Conservation (phyloP, 148 eudicot species). For the Cornus suecica region DNA sequence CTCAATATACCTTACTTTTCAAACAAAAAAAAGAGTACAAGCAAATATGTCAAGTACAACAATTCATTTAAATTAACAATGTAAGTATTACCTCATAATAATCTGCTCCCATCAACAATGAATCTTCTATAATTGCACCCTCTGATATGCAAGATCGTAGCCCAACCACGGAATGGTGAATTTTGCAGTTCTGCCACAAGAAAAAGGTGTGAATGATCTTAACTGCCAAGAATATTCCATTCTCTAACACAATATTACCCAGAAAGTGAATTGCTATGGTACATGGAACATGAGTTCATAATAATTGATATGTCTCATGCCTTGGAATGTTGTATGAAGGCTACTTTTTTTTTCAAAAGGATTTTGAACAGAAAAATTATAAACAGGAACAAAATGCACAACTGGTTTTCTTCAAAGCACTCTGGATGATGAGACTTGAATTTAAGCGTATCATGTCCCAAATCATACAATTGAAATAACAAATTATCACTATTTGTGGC, state of each 20-base stretch:
- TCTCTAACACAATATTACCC: neutral
- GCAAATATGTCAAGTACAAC: neutral
- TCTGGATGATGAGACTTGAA: too few relatives aligned
- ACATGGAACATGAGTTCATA: neutral
- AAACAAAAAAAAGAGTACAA: neutral
- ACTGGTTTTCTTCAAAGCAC: neutral
- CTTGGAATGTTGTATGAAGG: neutral
- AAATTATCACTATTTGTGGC: too few relatives aligned
- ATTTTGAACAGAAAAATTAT: neutral
- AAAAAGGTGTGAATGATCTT: neutral
- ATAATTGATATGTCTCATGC: neutral
- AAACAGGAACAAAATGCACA: neutral
- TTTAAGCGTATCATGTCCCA: too few relatives aligned
- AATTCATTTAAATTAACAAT: neutral
- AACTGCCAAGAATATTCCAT: neutral
- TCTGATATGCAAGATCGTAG: constrained; percentile 92
- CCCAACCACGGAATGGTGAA: constrained; percentile 93
- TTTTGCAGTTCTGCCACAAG: constrained; percentile 77
- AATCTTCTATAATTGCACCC: constrained; percentile 90
- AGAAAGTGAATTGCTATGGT: neutral
- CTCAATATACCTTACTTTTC: too few relatives aligned
- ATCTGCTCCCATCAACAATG: constrained; percentile 97
- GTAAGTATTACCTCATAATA: constrained; percentile 73
- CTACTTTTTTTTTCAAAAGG: neutral
- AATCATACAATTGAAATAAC: too few relatives aligned